Evolutionary conservation across 2,329 filamentous ascomycete genomes (phyloP).

Genomic region (Bipolaris bicolor): DNA sequence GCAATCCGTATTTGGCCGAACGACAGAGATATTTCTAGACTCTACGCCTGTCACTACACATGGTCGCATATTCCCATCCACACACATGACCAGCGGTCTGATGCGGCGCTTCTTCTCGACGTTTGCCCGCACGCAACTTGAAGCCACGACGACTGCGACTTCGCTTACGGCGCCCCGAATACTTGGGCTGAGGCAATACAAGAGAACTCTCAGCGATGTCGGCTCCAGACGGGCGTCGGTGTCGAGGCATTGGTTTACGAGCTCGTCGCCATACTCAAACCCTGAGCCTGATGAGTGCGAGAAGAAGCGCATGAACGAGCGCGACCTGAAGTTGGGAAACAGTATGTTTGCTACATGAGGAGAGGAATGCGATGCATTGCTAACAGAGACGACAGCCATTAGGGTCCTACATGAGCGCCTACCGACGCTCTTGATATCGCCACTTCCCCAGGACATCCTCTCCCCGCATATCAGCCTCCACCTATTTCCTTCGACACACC

Average conservation of each 20-base stretch:
- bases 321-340: conserved; percentile 66
- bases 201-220: conserved; percentile 42
- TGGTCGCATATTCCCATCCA: conserved; percentile 39
- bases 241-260: conserved; percentile 54
- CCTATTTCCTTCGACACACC: conserved; percentile 76
- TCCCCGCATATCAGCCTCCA: conserved; percentile 67
- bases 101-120: conserved; percentile 56
- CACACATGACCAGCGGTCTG: conserved; percentile 52
- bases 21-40: conserved; percentile 1
- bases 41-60: conserved; percentile 24
- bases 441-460: conserved; percentile 66
- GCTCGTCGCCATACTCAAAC: conserved; percentile 41
- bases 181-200: conserved; percentile 42
- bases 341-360: conserved; percentile 53
- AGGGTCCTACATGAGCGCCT: conserved; percentile 67
- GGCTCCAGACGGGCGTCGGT: conserved; percentile 40
- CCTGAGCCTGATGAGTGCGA: conserved; percentile 43
- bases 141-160: conserved; percentile 20
- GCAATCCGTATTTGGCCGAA: conserved; percentile 4
- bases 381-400: conserved; percentile 55
- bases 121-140: conserved; percentile 47
- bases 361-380: not conserved
- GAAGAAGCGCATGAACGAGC: conserved; percentile 62
- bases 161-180: conserved; percentile 36
- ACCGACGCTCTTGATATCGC: conserved; percentile 65